phyloP scores from a whole-genome alignment of 1,284 basidiomycete species.

The Cystobasidiaceae sp. region DNA sequence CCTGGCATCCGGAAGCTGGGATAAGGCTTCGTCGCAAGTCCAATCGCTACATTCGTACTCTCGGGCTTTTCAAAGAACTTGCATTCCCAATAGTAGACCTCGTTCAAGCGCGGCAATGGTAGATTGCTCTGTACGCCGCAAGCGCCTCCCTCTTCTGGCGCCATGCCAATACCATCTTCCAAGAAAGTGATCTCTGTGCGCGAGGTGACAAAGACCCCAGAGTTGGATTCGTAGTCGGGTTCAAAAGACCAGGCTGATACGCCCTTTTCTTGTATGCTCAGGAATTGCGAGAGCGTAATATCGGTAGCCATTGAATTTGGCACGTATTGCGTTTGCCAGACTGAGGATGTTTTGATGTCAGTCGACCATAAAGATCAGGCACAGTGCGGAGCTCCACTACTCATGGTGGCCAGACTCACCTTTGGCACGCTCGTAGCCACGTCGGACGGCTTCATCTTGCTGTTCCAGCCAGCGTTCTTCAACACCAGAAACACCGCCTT shows the following conservation, averaged over 20 bases:
- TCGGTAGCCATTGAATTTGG: slow-evolving; percentile 89
- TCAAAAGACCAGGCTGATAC: slow-evolving; percentile 97
- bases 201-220: slow-evolving; percentile 77
- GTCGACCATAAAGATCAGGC: not conserved
- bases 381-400: not conserved
- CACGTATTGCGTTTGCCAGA: slow-evolving; percentile 82
- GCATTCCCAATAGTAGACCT: slow-evolving; percentile 96
- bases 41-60: slow-evolving; percentile 75
- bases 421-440: slow-evolving; percentile 79
- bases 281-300: slow-evolving; percentile 92
- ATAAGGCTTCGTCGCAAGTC: slow-evolving; percentile 90
- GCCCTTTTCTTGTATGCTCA: slow-evolving; percentile 95
- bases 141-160: slow-evolving; percentile 54
- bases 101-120: slow-evolving; percentile 88
- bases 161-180: slow-evolving; percentile 76
- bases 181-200: slow-evolving; percentile 94
- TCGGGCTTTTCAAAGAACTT: slow-evolving; percentile 93
- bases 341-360: slow-evolving; percentile 50
- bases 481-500: slow-evolving; percentile 84
- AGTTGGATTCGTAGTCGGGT: slow-evolving; percentile 86
- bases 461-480: slow-evolving; percentile 90
- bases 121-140: slow-evolving; percentile 91
- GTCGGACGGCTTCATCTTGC: slow-evolving; percentile 61
- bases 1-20: slow-evolving; percentile 80
- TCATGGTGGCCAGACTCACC: slow-evolving; percentile 54